phyloP scores from a whole-genome alignment of 73 alveolate genomes.

The Effrenium voratum region DNA sequence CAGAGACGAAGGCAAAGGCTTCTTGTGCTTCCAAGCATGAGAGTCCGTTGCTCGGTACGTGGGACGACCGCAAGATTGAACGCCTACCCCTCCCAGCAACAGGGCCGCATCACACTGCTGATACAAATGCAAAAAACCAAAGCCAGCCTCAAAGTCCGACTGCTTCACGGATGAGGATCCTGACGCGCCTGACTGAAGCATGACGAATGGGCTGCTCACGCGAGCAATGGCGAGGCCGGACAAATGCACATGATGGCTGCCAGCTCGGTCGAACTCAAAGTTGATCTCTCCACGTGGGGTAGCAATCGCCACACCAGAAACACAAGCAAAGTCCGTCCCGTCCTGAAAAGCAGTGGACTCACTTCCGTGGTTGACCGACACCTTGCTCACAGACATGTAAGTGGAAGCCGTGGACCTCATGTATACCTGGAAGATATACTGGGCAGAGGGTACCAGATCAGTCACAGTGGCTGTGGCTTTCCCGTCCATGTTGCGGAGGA shows the following conservation, averaged over 20 bases:
- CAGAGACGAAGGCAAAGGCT: neutral
- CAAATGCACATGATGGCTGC: neutral
- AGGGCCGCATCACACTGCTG: slow-evolving; percentile 81
- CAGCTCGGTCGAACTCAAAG: slow-evolving; percentile 35
- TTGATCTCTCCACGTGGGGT: slow-evolving; percentile 20
- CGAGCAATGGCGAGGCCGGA: slow-evolving; percentile 43
- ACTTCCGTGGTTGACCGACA: slow-evolving; percentile 42
- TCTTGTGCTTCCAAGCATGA: slow-evolving; percentile 57
- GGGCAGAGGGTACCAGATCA: slow-evolving; percentile 30
- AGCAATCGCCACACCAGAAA: neutral
- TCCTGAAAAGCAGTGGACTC: neutral
- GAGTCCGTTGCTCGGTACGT: neutral
- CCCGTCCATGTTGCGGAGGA: slow-evolving; percentile 34
- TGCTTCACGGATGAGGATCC: neutral
- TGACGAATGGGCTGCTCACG: neutral
- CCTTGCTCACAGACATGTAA: neutral
- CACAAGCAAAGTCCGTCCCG: neutral
- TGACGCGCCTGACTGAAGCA: neutral
- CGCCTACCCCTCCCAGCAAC: slow-evolving; percentile 76
- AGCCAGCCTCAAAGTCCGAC: slow-evolving; percentile 39
- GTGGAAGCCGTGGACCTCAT: neutral
- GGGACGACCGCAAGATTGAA: slow-evolving; percentile 56
- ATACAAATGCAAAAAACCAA: slow-evolving; percentile 18
- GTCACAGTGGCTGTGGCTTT: slow-evolving; percentile 48
- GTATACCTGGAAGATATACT: neutral